These are phyloP conservation scores for Mucor saturninus DNA, from an alignment of 371 early-diverging fungal genomes.

Conservation along the genomic window DNA sequence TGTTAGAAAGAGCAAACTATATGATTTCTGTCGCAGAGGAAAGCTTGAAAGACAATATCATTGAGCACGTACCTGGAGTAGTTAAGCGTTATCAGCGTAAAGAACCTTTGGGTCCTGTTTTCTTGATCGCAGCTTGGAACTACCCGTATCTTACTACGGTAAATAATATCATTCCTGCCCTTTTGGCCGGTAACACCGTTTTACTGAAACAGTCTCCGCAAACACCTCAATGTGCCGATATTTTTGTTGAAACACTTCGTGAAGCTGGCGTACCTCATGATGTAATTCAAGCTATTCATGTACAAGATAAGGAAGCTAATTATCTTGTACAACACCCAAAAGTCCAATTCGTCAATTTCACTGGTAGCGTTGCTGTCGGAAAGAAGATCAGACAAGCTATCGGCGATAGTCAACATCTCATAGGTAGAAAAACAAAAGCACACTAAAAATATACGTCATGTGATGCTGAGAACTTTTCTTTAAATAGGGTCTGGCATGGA, in stretches of 20 bases:
- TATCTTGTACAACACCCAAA: conserved; percentile 62
- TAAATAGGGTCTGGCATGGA: conserved; percentile 74
- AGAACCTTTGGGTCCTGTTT: conserved; percentile 67
- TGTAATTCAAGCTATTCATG: conserved; percentile 71
- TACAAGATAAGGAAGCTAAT: conserved; percentile 59
- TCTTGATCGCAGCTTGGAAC: conserved; percentile 77
- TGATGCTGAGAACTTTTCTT: not conserved
- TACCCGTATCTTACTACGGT: conserved; percentile 69
- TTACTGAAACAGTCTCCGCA: conserved; percentile 85
- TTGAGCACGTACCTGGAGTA: conserved; percentile 41
- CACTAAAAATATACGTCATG: not conserved
- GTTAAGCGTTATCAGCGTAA: conserved; percentile 71
- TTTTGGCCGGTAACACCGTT: conserved; percentile 82
- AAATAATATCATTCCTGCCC: conserved; percentile 79
- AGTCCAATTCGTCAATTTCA: conserved; percentile 78
- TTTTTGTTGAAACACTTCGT: conserved; percentile 67
- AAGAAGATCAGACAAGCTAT: conserved; percentile 66
- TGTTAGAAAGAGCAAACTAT: conserved; percentile 71
- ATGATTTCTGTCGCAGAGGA: conserved; percentile 77
- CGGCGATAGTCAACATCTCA: conserved; percentile 63
- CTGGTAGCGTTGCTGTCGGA: conserved; percentile 83
- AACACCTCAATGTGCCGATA: conserved; percentile 78
- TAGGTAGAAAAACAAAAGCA: conserved; percentile 50
- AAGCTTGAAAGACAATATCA: conserved; percentile 60
- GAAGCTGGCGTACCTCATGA: conserved; percentile 76